phyloP scores from a whole-genome alignment of 805 yeast genomes.

The Pichia scutulata region DNA sequence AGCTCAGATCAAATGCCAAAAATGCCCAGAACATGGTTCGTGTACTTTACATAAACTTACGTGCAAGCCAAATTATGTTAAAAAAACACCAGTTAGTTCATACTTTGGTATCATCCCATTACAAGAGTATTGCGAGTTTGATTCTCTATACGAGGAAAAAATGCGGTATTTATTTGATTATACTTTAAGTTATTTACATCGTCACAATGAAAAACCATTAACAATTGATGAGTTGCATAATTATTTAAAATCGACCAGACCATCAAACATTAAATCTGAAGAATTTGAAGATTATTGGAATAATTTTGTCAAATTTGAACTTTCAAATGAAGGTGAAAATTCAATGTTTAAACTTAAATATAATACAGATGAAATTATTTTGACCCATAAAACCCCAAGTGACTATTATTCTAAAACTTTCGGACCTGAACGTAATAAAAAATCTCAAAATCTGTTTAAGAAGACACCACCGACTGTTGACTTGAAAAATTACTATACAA shows the following conservation, averaged over 20 bases:
- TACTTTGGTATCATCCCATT: constrained; percentile 53
- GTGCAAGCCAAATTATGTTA: constrained; percentile 64
- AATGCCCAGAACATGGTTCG: constrained; percentile 75
- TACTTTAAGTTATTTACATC: constrained; percentile 57
- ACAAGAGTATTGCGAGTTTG: constrained; percentile 63
- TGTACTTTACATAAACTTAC: constrained; percentile 56
- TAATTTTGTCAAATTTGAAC: constrained; percentile 32
- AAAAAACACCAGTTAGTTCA: constrained; percentile 44
- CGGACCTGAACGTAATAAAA: constrained; percentile 7
- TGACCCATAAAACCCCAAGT: constrained; percentile 42
- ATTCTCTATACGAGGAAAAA: constrained; percentile 61
- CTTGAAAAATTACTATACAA: constrained; percentile 3
- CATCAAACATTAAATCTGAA: constrained; percentile 40
- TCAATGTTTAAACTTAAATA: constrained; percentile 55
- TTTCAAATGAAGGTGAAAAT: constrained; percentile 34
- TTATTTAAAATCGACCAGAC: constrained; percentile 49
- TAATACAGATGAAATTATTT: constrained; percentile 18
- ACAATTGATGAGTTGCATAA: constrained; percentile 65
- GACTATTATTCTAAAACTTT: constrained; percentile 10
- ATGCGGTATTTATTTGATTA: constrained; percentile 58
- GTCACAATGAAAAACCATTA: constrained; percentile 52
- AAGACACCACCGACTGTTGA: constrained; percentile 10
- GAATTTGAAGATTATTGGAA: constrained; percentile 75
- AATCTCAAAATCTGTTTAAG: constrained; percentile 3
- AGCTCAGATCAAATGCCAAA: constrained; percentile 39